Evolutionary conservation across 768 basidiomycete genomes (phyloP).

Genomic region (Melanogaster broomeanus): DNA sequence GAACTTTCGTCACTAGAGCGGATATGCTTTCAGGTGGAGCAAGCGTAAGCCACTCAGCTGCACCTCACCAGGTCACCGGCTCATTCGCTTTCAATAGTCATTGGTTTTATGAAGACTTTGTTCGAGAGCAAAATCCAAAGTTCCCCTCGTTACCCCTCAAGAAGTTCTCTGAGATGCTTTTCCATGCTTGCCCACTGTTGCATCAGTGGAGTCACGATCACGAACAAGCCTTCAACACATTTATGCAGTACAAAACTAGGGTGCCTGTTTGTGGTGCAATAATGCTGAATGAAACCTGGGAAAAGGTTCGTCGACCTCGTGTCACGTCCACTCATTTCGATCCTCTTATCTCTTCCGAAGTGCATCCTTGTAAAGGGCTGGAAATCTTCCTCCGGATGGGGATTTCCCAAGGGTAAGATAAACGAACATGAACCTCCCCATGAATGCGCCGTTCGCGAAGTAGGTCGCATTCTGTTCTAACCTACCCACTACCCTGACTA

Average conservation of each 20-base stretch:
- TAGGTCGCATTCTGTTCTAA: conserved; percentile 35
- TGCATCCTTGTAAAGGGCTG: conserved; percentile 98
- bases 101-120: conserved; percentile 99
- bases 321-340: conserved; percentile 10
- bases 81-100: conserved; percentile 55
- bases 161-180: conserved; percentile 90
- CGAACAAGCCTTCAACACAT: conserved; percentile 82
- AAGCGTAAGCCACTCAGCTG: conserved; percentile 70
- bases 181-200: conserved; percentile 80
- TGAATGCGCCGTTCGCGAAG: conserved; percentile 91
- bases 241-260: conserved; percentile 95
- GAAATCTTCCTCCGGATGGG: conserved; percentile 97
- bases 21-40: conserved; percentile 98
- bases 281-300: conserved; percentile 88
- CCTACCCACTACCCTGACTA: conserved; percentile 8
- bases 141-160: conserved; percentile 89
- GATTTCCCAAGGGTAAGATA: conserved; percentile 99
- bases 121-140: conserved; percentile 86
- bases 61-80: conserved; percentile 11
- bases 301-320: conserved; percentile 64
- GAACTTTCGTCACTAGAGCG: conserved; percentile 91
- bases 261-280: conserved; percentile 98
- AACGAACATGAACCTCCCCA: conserved; percentile 87
- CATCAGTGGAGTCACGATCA: conserved; percentile 84
- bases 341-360: conserved; percentile 41